Evolutionary conservation across 2,329 filamentous ascomycete species (phyloP).

Genomic region (Fusarium siculi): DNA sequence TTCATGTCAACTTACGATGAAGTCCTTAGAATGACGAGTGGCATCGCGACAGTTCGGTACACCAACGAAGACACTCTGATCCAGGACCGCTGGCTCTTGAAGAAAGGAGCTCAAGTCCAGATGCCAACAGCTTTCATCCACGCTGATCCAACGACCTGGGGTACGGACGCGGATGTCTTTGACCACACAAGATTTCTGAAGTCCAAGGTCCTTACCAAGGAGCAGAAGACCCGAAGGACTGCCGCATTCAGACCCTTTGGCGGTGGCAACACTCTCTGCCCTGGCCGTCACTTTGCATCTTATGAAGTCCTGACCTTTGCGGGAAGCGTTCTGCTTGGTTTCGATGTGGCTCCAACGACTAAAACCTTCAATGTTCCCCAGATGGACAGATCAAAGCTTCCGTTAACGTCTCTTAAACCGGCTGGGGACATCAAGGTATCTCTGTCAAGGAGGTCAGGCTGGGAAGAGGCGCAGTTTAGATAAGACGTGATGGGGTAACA

Average conservation of each 20-base stretch:
- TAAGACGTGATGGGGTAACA: neutral
- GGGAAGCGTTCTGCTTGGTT: conserved; percentile 24
- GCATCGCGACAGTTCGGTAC: conserved; percentile 34
- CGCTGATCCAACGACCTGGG: conserved; percentile 30
- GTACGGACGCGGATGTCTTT: conserved; percentile 24
- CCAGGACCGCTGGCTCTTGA: conserved; percentile 26
- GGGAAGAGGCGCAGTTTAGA: neutral
- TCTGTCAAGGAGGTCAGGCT: conserved; percentile 2
- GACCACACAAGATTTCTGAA: conserved; percentile 33
- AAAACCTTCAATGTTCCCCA: conserved; percentile 12
- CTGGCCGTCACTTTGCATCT: conserved; percentile 29
- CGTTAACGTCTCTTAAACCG: conserved; percentile 31
- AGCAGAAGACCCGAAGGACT: conserved; percentile 17
- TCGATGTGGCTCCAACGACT: conserved; percentile 20
- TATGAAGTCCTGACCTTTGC: conserved; percentile 33
- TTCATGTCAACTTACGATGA: conserved; percentile 36
- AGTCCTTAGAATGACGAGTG: conserved; percentile 32
- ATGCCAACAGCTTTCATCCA: conserved; percentile 40
- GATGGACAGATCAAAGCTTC: conserved; percentile 34
- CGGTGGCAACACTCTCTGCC: conserved; percentile 32
- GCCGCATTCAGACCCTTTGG: conserved; percentile 36
- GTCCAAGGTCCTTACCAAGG: conserved; percentile 15
- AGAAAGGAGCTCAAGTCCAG: conserved; percentile 36
- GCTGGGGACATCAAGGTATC: conserved; percentile 7
- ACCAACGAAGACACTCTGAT: conserved; percentile 32